Evolutionary conservation across 1,284 basidiomycete species (phyloP), one percentile per base, ranked within the genome.

Genomic region (Cutaneotrichosporon cyanovorans): DNA sequence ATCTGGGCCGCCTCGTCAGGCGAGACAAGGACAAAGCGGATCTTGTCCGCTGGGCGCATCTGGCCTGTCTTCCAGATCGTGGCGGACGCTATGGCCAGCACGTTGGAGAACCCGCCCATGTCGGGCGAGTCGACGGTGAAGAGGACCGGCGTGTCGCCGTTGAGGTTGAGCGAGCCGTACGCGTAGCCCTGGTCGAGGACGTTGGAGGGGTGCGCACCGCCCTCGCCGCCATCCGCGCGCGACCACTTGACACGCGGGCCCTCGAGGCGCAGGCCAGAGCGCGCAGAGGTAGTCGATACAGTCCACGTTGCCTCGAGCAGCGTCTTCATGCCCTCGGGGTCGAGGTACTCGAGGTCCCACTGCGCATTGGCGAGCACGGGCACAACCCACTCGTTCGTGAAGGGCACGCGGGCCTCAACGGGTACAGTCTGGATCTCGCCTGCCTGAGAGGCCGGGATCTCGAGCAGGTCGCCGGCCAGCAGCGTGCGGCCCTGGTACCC

Each of bases 181-280:
- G 78, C 76, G 59, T 84, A 85, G 2, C 78, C 80, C 49, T 82
- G 81, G 55, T 84, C 82, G 18, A 83, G 74, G 40, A 84, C 80
- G 57, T 85, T 85, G 33, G 77, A 79, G 0, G 83, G 82, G 62
- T 85, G 84, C 11, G 79, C 78, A 0, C 83, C 83, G 7, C 83
- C 83, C 59, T 84, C 78, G 0, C 82, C 82, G 14, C 83, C 83
- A 42, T 74, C 78, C 15, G 62, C 52, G 32, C 82, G 73, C 0
- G 81, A 76, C 80, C 81, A 85, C 9, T 69, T 55, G 37, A 84
- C 74, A n/a, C 71, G 74, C 0, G 74, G 65, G 1, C 75, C 73
- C 6, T 66, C 63, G 16, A 71, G 60, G 14, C 66, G 69, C 19
- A 69, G 62, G 2, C 72, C 72, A 1, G 62, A 62, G 21, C 72